Conservation (phyloP, 805 yeast genomes). For the Myxozyma nipponensis region DNA sequence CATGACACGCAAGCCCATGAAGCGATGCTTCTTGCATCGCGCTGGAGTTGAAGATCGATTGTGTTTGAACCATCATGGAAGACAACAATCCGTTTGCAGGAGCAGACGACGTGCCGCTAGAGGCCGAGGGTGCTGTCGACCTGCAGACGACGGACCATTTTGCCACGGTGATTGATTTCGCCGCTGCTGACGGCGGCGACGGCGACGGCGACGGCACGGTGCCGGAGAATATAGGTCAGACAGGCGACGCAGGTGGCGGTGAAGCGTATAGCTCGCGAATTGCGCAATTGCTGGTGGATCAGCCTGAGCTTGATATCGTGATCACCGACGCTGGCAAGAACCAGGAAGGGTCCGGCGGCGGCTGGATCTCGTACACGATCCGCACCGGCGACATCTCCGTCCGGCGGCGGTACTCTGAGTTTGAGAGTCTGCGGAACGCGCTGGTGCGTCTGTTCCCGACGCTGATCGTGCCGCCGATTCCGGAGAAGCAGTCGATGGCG, state of each 20-base stretch:
- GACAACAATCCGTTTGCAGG: conserved; percentile 47
- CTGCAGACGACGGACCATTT: conserved; percentile 26
- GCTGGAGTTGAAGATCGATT: too few species aligned
- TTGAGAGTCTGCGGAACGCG: conserved; percentile 73
- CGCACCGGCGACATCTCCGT: conserved; percentile 53
- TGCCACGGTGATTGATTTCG: conserved; percentile 16
- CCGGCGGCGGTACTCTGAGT: conserved; percentile 86
- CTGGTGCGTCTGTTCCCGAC: conserved; percentile 74
- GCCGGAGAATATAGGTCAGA: not conserved
- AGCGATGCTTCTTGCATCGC: too few species aligned
- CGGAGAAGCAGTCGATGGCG: conserved; percentile 68
- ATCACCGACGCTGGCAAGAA: conserved; percentile 84
- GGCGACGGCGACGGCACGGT: not conserved
- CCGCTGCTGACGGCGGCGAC: conserved; percentile 6
- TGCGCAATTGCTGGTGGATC: conserved; percentile 35
- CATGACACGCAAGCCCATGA: too few species aligned
- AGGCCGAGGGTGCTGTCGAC: conserved; percentile 4
- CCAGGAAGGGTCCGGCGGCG: conserved; percentile 69
- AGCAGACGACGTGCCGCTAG: conserved; percentile 17
- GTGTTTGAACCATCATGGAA: conserved; percentile 31
- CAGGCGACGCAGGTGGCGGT: conserved; percentile 1
- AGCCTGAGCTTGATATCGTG: conserved; percentile 38
- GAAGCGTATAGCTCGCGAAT: conserved; percentile 33
- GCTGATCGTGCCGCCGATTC: conserved; percentile 86
- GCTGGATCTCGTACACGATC: conserved; percentile 81